Evolutionary conservation across 1,284 basidiomycete genomes (phyloP).

Genomic region (Xanthoconium separans): DNA sequence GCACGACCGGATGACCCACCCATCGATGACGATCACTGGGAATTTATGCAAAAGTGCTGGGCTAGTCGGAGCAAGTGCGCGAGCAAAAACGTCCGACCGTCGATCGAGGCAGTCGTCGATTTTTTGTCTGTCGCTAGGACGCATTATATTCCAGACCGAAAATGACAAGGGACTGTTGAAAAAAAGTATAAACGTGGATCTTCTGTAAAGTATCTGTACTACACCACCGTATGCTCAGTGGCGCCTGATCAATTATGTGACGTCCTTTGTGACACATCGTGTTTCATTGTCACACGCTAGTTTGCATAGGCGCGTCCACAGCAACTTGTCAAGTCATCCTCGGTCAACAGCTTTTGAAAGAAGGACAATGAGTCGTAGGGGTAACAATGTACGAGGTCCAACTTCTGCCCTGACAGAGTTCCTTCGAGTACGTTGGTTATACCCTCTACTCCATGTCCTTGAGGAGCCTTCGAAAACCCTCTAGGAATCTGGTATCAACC

Average conservation of each 20-base stretch:
- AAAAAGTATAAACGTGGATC: no score
- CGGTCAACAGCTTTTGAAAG: not conserved
- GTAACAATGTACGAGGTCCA: constrained; percentile 82
- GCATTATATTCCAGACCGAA: not conserved
- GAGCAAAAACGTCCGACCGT: constrained; percentile 7
- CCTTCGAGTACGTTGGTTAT: constrained; percentile 60
- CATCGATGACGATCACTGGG: constrained; percentile 21
- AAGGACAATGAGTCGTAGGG: constrained; percentile 27
- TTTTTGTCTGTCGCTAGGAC: constrained; percentile 11
- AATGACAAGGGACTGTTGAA: not conserved
- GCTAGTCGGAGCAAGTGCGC: not conserved
- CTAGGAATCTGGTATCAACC: constrained; percentile 79
- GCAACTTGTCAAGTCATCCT: not conserved
- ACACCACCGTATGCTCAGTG: no score
- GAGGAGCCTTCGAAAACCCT: not conserved
- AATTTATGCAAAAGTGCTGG: constrained; percentile 24
- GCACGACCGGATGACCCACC: constrained; percentile 9
- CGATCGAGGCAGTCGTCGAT: constrained; percentile 15
- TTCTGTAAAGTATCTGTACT: not conserved
- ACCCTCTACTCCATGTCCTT: not conserved
- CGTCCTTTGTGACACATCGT: constrained; percentile 18
- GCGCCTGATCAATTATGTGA: no score
- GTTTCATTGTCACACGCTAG: constrained; percentile 16
- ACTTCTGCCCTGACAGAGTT: constrained; percentile 92
- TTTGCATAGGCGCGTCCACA: constrained; percentile 14